Evolutionary conservation across 2,329 filamentous ascomycete species (phyloP).

Genomic region (Colletotrichum magnum): DNA sequence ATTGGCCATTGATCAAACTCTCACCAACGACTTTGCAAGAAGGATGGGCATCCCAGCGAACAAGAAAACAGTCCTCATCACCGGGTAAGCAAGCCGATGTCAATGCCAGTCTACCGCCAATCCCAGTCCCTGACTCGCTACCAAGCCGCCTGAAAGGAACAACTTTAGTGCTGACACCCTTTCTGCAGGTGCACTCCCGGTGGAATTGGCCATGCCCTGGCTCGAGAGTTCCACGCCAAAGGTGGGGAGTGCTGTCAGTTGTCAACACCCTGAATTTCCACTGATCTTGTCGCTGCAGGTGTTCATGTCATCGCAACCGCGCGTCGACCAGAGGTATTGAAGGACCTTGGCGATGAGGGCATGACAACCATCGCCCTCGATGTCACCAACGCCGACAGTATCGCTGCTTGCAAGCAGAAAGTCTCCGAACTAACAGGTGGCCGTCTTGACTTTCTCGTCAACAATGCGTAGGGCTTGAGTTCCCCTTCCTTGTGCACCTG

Average conservation of each 20-base stretch:
- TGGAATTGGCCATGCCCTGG: conserved; percentile 70
- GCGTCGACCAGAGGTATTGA: conserved; percentile 63
- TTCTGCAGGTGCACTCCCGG: conserved; percentile 67
- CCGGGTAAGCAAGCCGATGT: conserved; percentile 55
- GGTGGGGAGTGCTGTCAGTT: conserved; percentile 52
- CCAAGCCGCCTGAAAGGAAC: background rate
- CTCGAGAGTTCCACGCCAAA: conserved; percentile 65
- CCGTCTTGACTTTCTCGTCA: conserved; percentile 70
- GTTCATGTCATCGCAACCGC: conserved; percentile 71
- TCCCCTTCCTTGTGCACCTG: background rate
- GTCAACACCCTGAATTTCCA: conserved; percentile 7
- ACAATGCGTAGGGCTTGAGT: conserved; percentile 65
- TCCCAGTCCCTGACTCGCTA: background rate
- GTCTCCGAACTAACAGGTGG: conserved; percentile 65
- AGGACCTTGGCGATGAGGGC: conserved; percentile 59
- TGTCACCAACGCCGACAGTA: conserved; percentile 66
- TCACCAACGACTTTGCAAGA: too few relatives aligned
- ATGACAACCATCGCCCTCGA: conserved; percentile 67
- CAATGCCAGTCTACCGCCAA: background rate
- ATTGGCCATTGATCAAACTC: too few relatives aligned
- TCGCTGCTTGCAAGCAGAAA: conserved; percentile 62
- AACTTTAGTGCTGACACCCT: conserved; percentile 8
- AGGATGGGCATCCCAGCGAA: conserved; percentile 38
- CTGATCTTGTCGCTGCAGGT: conserved; percentile 49
- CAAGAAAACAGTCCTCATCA: conserved; percentile 63